Percentiles rank a stretch among this genome's conserved stretches.
Conservation (phyloP, 129 eudicot genomes). For the carrot (Daucus carota) region DH1_v3.0 NC_030384.2:47602501-47603000, state of each 20-base stretch:
- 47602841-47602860: not conserved
- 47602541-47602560: not conserved
- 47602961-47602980: conserved; percentile 67
- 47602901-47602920: not conserved
- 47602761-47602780: conserved; percentile 91
- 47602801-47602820: not conserved
- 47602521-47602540: not conserved
- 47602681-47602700: not conserved
- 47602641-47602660: not conserved
- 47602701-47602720: not conserved
- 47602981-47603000: conserved; percentile 97
- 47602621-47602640: not conserved
- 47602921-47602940: conserved; percentile 45
- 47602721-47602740: conserved; percentile 63
- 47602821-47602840: not conserved
- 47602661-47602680: not conserved
- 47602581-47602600: not conserved
- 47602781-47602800: conserved; percentile 51
- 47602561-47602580: not conserved
- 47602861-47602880: not conserved
- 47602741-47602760: conserved; percentile 90
- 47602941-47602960: conserved; percentile 97
- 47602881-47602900: not conserved
- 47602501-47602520: not conserved
- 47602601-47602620: not conserved